phyloP scores from a whole-genome alignment of 371 early-diverging fungal genomes.

The Funneliformis caledonium region DNA sequence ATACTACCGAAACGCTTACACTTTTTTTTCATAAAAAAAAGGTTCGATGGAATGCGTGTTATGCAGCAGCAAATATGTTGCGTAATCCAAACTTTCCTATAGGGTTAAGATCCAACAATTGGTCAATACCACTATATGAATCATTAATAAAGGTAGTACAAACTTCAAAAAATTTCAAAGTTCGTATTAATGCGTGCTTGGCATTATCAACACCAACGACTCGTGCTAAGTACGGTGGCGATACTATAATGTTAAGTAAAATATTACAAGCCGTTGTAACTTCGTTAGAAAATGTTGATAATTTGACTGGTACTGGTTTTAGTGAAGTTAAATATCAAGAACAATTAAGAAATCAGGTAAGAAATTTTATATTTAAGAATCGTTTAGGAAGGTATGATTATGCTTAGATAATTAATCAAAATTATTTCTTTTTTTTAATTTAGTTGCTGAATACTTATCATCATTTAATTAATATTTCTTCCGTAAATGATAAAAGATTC shows the following conservation, averaged over 20 bases:
- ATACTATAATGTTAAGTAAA: constrained; percentile 44
- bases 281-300: constrained; percentile 50
- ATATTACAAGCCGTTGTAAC: constrained; percentile 54
- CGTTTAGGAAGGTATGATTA: neutral
- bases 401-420: neutral
- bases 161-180: constrained; percentile 78
- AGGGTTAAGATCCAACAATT: constrained; percentile 54
- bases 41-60: constrained; percentile 86
- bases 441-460: constrained; percentile 37
- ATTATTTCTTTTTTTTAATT: neutral
- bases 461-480: constrained; percentile 18
- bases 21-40: constrained; percentile 41
- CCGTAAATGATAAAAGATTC: neutral
- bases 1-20: neutral
- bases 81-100: constrained; percentile 66
- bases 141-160: constrained; percentile 61
- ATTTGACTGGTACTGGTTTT: constrained; percentile 37
- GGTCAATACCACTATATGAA: constrained; percentile 60
- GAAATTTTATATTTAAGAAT: neutral
- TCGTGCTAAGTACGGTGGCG: constrained; percentile 55
- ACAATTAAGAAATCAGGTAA: constrained; percentile 40
- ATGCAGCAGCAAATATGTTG: constrained; percentile 73
- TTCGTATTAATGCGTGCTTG: constrained; percentile 76
- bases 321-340: constrained; percentile 42
- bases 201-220: constrained; percentile 62